Evolutionary conservation across 768 basidiomycete species (phyloP), one percentile per base, ranked within the genome.

Genomic region (Chalciporus sphaerocephalus): DNA sequence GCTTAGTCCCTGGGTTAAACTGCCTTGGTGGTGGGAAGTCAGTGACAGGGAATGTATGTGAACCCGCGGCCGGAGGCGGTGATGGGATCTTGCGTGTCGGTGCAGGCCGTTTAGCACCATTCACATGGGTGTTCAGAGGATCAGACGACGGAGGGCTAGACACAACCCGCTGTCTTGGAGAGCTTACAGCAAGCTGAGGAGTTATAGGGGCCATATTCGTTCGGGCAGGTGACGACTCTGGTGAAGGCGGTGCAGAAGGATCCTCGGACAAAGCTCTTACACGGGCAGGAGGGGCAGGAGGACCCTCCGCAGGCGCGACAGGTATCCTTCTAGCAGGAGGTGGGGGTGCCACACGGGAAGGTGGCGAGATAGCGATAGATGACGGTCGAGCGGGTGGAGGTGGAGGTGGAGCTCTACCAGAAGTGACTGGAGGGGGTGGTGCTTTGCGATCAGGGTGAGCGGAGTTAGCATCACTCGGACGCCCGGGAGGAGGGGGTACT

Each of bases 1-100:
- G 69, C 58, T 74, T 84, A 22, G 61, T 54, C 24, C 60, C 69
- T 5, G 63, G 57, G 27, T 61, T 60, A 62, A 90, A 92, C 21
- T 72, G 70, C 32, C 87, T 78, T 4, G 90, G 90, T 12, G 81
- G 80, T 1, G 90, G 90, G 60, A 92, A 90, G 40, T 83, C 87
- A 12, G 71, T 68, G n/a, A 82, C 76, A 6, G 87, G 87, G 60
- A 90, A 92, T 13, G 73, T 81, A 57, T 88, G 84, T 18, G 73
- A 62, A 8, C 87, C 87, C 33, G 75, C 77, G 44, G 73, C 79
- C 2, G 87, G 78, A 20, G 80, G 80, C 6, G 79, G 79, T 4
- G 76, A 69, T 17, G 80, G 75, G 37, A 78, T 79, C 67, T 72
- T 78, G 24, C 78, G 71, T 35, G 47, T 57, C 27, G 73, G 69